These are phyloP conservation scores for Metschnikowia aberdeeniae DNA, from an alignment of 805 yeast species.

Conservation along the genomic window DNA sequence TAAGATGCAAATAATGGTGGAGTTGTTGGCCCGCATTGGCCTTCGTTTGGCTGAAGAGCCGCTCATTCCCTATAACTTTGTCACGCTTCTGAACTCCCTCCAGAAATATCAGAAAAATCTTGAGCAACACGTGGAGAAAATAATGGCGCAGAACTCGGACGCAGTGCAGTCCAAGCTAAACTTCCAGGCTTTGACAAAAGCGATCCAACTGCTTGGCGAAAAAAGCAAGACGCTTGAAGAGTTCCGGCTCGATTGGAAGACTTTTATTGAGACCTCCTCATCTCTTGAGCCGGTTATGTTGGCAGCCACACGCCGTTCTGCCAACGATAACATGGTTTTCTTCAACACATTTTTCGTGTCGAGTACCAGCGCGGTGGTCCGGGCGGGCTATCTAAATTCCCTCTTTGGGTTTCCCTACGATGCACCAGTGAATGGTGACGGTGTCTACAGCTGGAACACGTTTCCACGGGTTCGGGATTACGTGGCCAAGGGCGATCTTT, in stretches of 20 bases:
- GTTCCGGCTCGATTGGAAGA: constrained; percentile 64
- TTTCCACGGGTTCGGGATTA: constrained; percentile 79
- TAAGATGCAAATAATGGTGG: constrained; percentile 53
- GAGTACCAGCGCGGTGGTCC: constrained; percentile 39
- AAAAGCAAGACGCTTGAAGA: constrained; percentile 44
- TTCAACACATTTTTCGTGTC: constrained; percentile 53
- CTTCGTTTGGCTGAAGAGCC: constrained; percentile 73
- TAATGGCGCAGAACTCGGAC: not conserved
- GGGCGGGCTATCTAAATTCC: constrained; percentile 65
- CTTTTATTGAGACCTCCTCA: constrained; percentile 30
- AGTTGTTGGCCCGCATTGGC: constrained; percentile 48
- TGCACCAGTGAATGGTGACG: constrained; percentile 41
- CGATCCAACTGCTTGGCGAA: constrained; percentile 24
- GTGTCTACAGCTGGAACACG: constrained; percentile 51
- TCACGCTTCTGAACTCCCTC: constrained; percentile 42
- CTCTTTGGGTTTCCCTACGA: constrained; percentile 65
- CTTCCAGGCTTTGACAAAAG: constrained; percentile 22
- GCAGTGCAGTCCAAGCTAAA: constrained; percentile 19
- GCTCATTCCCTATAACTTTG: constrained; percentile 63
- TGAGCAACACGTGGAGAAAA: constrained; percentile 29
- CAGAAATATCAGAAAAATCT: constrained; percentile 46
- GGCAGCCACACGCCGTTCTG: constrained; percentile 69
- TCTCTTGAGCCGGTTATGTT: constrained; percentile 72
- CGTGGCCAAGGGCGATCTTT: constrained; percentile 46
- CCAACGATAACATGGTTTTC: constrained; percentile 65